A percentile compares a stretch with the other conserved stretches of the same genome.
Conservation (phyloP, 2,329 filamentous ascomycete species). For the Helicocarpus griseus region DNA sequence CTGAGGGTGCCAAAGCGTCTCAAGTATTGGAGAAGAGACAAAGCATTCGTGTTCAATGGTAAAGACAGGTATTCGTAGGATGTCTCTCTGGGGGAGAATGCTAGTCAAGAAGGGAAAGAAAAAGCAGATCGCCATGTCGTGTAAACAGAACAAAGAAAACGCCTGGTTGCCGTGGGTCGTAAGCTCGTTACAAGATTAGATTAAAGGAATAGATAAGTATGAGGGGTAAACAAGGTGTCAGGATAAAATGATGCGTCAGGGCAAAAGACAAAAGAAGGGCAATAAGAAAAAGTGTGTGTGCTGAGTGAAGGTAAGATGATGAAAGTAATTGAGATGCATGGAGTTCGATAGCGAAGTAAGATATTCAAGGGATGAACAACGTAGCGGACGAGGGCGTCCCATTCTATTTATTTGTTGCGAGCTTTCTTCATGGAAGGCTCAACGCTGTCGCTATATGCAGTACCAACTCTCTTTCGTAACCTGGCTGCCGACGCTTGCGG, state of each 20-base stretch:
- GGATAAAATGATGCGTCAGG: background rate
- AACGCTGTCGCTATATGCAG: slow-evolving; percentile 16
- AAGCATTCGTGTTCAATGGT: too few species aligned
- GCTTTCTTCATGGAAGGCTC: slow-evolving; percentile 9
- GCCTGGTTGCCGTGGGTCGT: background rate
- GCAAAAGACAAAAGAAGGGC: background rate
- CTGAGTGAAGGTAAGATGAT: background rate
- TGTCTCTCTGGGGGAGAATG: too few species aligned
- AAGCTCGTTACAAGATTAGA: slow-evolving; percentile 2
- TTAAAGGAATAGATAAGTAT: background rate
- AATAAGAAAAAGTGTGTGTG: background rate
- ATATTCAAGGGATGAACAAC: background rate
- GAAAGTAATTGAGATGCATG: background rate
- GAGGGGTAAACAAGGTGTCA: background rate
- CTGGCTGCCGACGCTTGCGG: slow-evolving; percentile 16
- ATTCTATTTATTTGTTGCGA: slow-evolving; percentile 6
- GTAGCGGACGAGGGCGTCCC: too few species aligned
- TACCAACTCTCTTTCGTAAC: slow-evolving; percentile 28
- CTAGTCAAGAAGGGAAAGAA: background rate
- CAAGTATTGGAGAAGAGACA: background rate
- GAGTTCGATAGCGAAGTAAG: background rate
- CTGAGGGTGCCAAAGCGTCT: background rate
- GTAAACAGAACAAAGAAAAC: slow-evolving; percentile 4
- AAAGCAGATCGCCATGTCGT: slow-evolving; percentile 10
- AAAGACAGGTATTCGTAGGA: too few species aligned